Base-by-base conservation (phyloP, 2,329 filamentous ascomycete species). In the Curvularia verruculosa region DNA sequence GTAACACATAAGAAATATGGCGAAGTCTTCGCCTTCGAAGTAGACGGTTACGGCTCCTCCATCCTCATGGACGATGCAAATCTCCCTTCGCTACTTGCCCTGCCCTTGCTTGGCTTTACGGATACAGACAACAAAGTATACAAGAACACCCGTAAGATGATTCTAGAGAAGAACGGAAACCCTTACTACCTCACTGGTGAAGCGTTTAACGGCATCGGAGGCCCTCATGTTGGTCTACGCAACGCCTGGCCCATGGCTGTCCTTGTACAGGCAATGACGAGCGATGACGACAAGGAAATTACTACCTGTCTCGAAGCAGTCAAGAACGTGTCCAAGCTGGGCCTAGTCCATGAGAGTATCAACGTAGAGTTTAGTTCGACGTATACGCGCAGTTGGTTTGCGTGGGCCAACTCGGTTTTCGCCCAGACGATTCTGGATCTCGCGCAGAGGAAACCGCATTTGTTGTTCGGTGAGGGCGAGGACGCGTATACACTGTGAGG, bases 211-310 rank as follows among this genome's bases (percentile, higher is more conserved):
- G 95, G 95, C 6, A 96, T 99, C 66, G 95, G 95, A 67, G 95
- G 92, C 1, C 86, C 86, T 29, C 86, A 89, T 64, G 89, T 97
- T 64, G 95, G 95, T 0, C 79, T 96, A n/a, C 81, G 85, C 67
- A 91, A 96, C 65, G 95, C 94, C 7, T 99, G 95, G 95, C 95
- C 95, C 0, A 98, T 99, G 92, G 95, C 91, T 73, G 80, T 97
- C 60, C 82, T 99, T 8, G 85, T 97, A 19, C 93, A 97, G 77
- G 92, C 91, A 2, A 92, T 95, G 84, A 99, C 95, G 0, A 89
- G 88, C 5, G 84, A 94, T 49, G 83, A 93, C 55, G 93, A 96
- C 59, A 81, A 83, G 0, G 95, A 99, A 79, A 98, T 99, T 62
- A 80, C 78, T 58, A 82, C 85, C 47, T 90, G 89, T 60, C 77